phyloP scores from a whole-genome alignment of 164 flowering plant genomes.

The Tetracentron sinense region DNA sequence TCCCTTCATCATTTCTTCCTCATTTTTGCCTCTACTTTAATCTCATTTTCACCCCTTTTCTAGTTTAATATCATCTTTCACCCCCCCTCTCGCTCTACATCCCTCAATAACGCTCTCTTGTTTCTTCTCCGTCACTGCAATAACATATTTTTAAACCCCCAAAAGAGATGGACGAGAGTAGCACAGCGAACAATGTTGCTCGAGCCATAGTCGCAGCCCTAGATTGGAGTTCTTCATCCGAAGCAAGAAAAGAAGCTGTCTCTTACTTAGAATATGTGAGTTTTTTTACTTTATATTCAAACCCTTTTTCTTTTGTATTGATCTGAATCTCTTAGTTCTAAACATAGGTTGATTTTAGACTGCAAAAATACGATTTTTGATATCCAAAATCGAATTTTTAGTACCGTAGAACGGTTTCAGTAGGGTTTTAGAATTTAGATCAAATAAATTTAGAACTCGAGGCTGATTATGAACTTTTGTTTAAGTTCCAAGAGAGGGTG shows the following conservation, averaged over 20 bases:
- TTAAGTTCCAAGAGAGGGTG: neutral
- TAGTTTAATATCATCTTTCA: too few species aligned
- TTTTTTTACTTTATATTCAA: neutral
- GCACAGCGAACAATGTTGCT: constrained; percentile 55
- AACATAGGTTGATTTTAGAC: neutral
- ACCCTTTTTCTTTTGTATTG: constrained; percentile 2
- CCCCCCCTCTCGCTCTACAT: too few species aligned
- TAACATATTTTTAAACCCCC: neutral
- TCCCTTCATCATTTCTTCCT: too few species aligned
- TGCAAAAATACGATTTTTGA: neutral
- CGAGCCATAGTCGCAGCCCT: constrained; percentile 69
- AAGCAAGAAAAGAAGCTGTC: constrained; percentile 67
- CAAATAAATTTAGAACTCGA: too few species aligned
- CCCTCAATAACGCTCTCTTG: too few species aligned
- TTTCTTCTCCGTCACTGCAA: too few species aligned
- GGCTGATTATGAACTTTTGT: neutral
- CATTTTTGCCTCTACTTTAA: too few species aligned
- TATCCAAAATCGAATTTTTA: too few species aligned
- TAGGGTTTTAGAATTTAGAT: too few species aligned
- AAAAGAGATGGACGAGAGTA: constrained; percentile 31
- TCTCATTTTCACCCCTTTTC: too few species aligned
- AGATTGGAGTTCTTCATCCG: constrained; percentile 73
- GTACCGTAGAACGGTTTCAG: too few species aligned
- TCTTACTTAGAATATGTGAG: constrained; percentile 71
- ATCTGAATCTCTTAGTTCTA: neutral